Percentiles rank a stretch among this genome's conserved stretches.
phyloP scores from a whole-genome alignment of 331 rosid genomes.

The Acacia concinna region DNA sequence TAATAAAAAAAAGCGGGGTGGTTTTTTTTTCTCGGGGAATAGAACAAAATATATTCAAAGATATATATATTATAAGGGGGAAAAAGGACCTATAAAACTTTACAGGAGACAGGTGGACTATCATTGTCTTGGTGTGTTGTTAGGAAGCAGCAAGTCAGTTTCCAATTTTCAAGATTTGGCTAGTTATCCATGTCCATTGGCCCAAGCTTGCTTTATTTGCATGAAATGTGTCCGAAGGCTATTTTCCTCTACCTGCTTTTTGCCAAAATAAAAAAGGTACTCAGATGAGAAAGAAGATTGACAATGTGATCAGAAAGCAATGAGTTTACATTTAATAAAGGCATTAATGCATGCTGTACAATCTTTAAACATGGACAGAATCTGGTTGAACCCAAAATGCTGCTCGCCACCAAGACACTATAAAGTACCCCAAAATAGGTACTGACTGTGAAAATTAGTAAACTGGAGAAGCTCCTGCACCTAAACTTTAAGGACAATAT shows the following conservation, averaged over 20 bases:
- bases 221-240: conserved; percentile 81
- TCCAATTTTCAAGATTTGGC: conserved; percentile 43
- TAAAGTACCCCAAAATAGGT: not conserved
- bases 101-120: conserved; percentile 53
- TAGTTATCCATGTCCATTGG: conserved; percentile 30
- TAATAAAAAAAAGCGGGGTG: not conserved
- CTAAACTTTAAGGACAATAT: not conserved
- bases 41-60: conserved; percentile 31
- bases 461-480: not conserved
- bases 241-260: conserved; percentile 80
- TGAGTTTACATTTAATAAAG: not conserved
- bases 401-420: not conserved
- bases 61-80: conserved; percentile 18
- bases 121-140: conserved; percentile 38
- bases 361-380: not conserved
- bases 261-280: conserved; percentile 29
- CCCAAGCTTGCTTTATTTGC: conserved; percentile 68
- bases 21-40: not conserved
- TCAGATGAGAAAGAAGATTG: not conserved
- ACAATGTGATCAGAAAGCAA: not conserved
- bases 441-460: not conserved
- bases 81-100: conserved; percentile 40
- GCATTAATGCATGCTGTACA: not conserved
- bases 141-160: conserved; percentile 53
- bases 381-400: not conserved